These are phyloP conservation scores for Chytridium lagenaria DNA, from an alignment of 371 early-diverging fungal species.

Conservation along the genomic window DNA sequence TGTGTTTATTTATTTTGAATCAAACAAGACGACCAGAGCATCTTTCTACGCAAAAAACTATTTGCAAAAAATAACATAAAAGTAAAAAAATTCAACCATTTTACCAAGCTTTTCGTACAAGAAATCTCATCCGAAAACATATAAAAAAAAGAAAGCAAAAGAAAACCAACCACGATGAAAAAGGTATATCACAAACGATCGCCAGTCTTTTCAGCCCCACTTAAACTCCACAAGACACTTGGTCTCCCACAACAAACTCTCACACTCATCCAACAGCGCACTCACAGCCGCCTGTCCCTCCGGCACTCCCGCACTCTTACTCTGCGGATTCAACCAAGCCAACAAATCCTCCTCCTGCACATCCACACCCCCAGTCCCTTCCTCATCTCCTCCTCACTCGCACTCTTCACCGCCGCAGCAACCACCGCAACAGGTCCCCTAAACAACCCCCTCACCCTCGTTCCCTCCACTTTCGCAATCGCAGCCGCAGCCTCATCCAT, in stretches of 20 bases:
- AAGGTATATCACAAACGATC: too few relatives aligned
- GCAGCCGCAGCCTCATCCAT: slow-evolving; percentile 24
- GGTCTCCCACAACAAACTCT: slow-evolving; percentile 29
- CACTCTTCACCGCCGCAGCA: neutral
- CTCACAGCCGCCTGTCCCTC: slow-evolving; percentile 36
- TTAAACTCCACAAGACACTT: slow-evolving; percentile 26
- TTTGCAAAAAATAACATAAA: too few relatives aligned
- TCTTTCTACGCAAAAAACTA: too few relatives aligned
- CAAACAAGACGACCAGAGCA: too few relatives aligned
- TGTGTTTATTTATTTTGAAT: too few relatives aligned
- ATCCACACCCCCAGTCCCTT: neutral
- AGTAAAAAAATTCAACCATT: too few relatives aligned
- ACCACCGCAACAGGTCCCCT: slow-evolving; percentile 1
- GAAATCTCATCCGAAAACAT: too few relatives aligned
- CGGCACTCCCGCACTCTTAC: slow-evolving; percentile 18
- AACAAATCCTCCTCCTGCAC: slow-evolving; percentile 21
- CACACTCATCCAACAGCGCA: slow-evolving; percentile 42
- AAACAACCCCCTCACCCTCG: slow-evolving; percentile 30
- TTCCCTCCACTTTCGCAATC: slow-evolving; percentile 18
- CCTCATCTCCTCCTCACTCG: slow-evolving; percentile 17
- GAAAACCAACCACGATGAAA: too few relatives aligned
- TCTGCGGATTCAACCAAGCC: slow-evolving; percentile 19
- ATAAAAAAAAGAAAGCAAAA: too few relatives aligned
- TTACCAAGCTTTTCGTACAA: too few relatives aligned
- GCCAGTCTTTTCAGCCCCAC: slow-evolving; percentile 6